Conservation (phyloP, 306 rosid species). For the Rosa lucieae region DNA sequence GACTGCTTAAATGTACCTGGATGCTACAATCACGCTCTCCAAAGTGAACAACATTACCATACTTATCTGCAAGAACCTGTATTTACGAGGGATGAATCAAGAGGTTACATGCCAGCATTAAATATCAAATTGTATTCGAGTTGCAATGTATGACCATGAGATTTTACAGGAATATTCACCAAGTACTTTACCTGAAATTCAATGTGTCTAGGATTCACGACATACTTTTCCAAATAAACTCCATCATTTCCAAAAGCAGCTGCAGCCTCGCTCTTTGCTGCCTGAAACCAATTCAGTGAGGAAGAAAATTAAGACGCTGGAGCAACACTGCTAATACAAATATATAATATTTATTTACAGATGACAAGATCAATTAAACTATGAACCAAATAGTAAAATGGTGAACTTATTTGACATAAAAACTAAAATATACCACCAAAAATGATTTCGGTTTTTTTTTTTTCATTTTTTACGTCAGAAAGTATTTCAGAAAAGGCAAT, state of each 20-base stretch:
- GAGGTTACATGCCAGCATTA: background rate
- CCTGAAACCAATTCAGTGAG: conserved; percentile 56
- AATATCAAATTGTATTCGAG: background rate
- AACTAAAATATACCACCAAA: background rate
- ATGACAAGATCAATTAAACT: conserved; percentile 7
- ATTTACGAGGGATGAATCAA: conserved; percentile 22
- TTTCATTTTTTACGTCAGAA: background rate
- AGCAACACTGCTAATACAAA: background rate
- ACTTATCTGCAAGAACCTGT: conserved; percentile 95
- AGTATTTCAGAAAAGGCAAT: background rate
- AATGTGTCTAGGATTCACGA: conserved; percentile 96
- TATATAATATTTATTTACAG: background rate
- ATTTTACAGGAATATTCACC: background rate
- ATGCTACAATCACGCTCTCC: conserved; percentile 99
- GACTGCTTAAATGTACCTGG: conserved; percentile 58
- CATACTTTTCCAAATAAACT: conserved; percentile 93
- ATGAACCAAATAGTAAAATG: background rate
- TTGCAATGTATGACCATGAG: background rate
- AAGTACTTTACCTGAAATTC: conserved; percentile 80
- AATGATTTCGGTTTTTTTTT: background rate
- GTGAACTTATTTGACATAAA: background rate
- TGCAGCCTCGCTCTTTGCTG: conserved; percentile 98
- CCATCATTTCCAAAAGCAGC: conserved; percentile 99
- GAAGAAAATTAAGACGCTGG: background rate
- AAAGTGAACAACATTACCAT: conserved; percentile 92